phyloP scores from a whole-genome alignment of 1,139 yeast species.

The Blastobotrys capitulatus region DNA sequence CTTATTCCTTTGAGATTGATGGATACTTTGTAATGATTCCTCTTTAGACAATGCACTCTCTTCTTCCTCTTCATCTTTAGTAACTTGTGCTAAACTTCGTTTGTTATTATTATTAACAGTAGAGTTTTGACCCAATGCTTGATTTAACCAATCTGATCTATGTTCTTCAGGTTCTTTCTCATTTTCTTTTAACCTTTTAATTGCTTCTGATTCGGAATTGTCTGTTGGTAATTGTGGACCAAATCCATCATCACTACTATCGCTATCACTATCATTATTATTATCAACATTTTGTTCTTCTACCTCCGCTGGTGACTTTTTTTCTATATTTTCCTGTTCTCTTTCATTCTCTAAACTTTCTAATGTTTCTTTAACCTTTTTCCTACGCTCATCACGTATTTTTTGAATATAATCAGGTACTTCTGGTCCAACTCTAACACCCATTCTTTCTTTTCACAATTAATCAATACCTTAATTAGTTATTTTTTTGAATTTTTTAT shows the following conservation, averaged over 20 bases:
- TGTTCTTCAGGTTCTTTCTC: background rate
- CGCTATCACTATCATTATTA: background rate
- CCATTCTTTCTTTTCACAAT: background rate
- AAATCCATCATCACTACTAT: background rate
- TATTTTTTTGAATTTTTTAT: background rate
- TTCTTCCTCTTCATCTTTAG: background rate
- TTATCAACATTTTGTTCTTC: too few relatives aligned
- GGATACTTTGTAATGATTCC: background rate
- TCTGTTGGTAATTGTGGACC: background rate
- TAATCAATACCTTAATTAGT: background rate
- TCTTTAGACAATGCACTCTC: background rate
- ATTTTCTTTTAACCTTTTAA: background rate
- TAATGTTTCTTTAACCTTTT: background rate
- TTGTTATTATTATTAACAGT: background rate
- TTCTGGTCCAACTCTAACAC: conserved; percentile 12
- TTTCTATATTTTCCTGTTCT: background rate
- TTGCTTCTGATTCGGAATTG: background rate
- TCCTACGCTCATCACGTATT: conserved; percentile 7
- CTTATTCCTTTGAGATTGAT: background rate
- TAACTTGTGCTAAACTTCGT: background rate
- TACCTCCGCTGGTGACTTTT: too few relatives aligned
- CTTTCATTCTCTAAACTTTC: background rate
- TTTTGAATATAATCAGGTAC: conserved; percentile 13
- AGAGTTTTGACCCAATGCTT: background rate
- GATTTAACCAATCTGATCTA: background rate